A percentile compares a stretch with the other conserved stretches of the same genome.
Evolutionary conservation across 1,284 basidiomycete species (phyloP).

Genomic region (Ceratobasidium sp.): DNA sequence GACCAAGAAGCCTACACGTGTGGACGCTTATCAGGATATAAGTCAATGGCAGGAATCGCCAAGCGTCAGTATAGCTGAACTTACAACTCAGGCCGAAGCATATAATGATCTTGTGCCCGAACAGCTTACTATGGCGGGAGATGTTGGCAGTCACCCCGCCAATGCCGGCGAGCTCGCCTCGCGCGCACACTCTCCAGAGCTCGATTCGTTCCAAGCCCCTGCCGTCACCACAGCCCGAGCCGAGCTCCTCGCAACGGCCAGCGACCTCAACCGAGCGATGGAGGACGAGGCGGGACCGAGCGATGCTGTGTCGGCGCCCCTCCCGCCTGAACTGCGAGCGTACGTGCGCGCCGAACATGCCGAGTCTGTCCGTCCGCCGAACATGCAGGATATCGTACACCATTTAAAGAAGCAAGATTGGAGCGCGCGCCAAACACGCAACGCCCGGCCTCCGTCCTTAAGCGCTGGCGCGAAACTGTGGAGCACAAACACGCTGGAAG

Average conservation of each 20-base stretch:
- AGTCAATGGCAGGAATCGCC: too few species aligned
- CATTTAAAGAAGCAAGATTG: background rate
- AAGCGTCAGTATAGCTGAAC: too few species aligned
- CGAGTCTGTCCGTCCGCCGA: slow-evolving; percentile 13
- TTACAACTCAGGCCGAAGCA: too few species aligned
- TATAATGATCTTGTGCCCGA: too few species aligned
- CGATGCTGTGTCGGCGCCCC: background rate
- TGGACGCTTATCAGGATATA: too few species aligned
- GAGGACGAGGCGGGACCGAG: slow-evolving; percentile 55
- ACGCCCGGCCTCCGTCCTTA: background rate
- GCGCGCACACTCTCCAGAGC: slow-evolving; percentile 56
- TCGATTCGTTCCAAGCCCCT: slow-evolving; percentile 60
- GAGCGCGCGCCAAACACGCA: background rate
- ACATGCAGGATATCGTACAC: slow-evolving; percentile 3
- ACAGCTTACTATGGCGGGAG: too few species aligned
- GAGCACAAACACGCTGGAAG: slow-evolving; percentile 89
- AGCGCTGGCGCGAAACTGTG: slow-evolving; percentile 69
- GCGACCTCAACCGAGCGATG: slow-evolving; percentile 67
- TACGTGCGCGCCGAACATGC: slow-evolving; percentile 19
- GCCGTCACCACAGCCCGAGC: slow-evolving; percentile 60
- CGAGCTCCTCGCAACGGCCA: slow-evolving; percentile 65
- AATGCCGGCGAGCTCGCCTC: slow-evolving; percentile 8
- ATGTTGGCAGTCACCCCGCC: too few species aligned
- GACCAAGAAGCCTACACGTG: too few species aligned
- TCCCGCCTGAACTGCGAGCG: slow-evolving; percentile 12